Percentiles rank a stretch among this genome's conserved stretches.
Conservation (phyloP, 352 stramenopile genomes). For the Blastocystis sp. region DNA sequence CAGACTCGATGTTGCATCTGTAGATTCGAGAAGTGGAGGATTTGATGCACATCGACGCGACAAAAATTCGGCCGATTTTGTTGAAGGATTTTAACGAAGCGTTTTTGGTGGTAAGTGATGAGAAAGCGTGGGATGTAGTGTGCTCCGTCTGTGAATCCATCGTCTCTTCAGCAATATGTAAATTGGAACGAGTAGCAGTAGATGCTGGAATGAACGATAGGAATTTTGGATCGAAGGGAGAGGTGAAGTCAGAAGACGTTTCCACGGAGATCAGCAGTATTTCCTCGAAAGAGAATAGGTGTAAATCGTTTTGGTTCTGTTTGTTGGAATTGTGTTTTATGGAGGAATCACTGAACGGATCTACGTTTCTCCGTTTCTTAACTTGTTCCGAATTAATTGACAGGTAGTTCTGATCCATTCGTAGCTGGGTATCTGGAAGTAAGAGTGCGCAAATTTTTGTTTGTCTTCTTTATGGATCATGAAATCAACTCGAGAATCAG, state of each 20-base stretch:
- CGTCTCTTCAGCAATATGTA: constrained; percentile 4
- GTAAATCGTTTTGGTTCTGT: background rate
- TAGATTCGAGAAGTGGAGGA: constrained; percentile 47
- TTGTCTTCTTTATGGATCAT: background rate
- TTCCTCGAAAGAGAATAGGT: background rate
- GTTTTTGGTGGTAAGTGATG: constrained; percentile 7
- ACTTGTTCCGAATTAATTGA: background rate
- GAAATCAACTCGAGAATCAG: background rate
- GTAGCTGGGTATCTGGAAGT: background rate
- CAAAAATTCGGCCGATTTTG: constrained; percentile 37
- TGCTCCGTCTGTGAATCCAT: constrained; percentile 18
- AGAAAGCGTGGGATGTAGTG: background rate
- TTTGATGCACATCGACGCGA: constrained; percentile 6
- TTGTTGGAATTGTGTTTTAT: background rate
- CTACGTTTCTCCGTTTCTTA: background rate
- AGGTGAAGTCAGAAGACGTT: background rate
- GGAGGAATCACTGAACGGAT: background rate
- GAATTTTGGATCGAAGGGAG: background rate
- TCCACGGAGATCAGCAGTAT: background rate
- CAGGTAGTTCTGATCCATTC: background rate
- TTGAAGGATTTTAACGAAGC: constrained; percentile 41
- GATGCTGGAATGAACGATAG: background rate
- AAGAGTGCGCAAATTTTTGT: too few species aligned
- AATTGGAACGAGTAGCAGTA: constrained; percentile 4
- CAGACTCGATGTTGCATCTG: background rate